A percentile compares a stretch with the other conserved stretches of the same genome.
These are phyloP conservation scores for Maudiozyma barnettii DNA, from an alignment of 805 yeast genomes.

Conservation along the genomic window DNA sequence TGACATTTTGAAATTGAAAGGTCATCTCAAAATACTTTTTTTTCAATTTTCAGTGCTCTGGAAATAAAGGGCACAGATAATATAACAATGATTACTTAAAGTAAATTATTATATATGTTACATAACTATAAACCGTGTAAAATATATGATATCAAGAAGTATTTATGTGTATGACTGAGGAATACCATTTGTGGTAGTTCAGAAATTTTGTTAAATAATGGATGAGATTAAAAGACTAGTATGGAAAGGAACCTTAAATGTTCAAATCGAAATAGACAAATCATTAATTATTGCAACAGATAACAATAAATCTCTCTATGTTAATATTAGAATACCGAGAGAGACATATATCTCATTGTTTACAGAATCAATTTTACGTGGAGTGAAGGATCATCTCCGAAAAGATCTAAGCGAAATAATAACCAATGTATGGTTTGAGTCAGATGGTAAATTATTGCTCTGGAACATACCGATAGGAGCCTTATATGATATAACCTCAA, in stretches of 20 bases:
- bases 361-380: conserved; percentile 30
- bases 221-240: conserved; percentile 31
- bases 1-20: neutral
- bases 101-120: no score
- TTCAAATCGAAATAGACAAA: conserved; percentile 29
- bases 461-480: conserved; percentile 78
- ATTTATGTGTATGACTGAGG: no score
- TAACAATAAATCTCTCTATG: conserved; percentile 10
- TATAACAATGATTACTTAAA: neutral
- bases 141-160: no score
- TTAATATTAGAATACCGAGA: conserved; percentile 29
- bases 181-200: no score
- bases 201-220: conserved; percentile 6
- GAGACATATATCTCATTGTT: conserved; percentile 45
- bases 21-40: neutral
- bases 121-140: no score
- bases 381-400: conserved; percentile 30
- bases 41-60: neutral
- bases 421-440: conserved; percentile 54
- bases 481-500: conserved; percentile 39
- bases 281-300: conserved; percentile 11
- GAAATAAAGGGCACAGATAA: neutral
- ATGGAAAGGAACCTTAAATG: conserved; percentile 49
- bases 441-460: conserved; percentile 50
- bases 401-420: conserved; percentile 19